These are phyloP conservation scores for Spencermartinsiella ligniputridi DNA, from an alignment of 1,139 yeast genomes.

Conservation along the genomic window DNA sequence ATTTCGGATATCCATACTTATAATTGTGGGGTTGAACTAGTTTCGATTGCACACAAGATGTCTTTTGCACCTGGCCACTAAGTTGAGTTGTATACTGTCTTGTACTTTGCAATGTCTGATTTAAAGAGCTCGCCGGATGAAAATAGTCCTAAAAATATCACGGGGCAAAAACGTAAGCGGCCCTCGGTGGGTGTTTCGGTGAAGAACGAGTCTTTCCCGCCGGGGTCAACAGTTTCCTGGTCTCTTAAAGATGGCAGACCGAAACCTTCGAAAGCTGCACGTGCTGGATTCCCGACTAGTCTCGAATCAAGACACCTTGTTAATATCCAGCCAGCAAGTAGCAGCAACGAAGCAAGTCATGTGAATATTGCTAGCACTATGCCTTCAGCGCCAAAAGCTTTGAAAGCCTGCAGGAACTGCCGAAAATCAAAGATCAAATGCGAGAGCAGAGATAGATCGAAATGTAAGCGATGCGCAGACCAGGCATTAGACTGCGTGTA, in stretches of 20 bases:
- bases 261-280: background rate
- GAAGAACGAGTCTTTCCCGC: conserved; percentile 2
- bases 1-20: no score
- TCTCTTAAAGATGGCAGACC: conserved; percentile 1
- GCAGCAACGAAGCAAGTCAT: conserved; percentile 9
- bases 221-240: conserved; percentile 8
- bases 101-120: no score
- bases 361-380: conserved; percentile 15
- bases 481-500: conserved; percentile 54
- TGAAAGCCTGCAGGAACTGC: conserved; percentile 63
- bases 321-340: background rate
- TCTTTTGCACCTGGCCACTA: no score
- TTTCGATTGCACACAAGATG: no score
- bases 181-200: no score
- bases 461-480: conserved; percentile 56
- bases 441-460: conserved; percentile 40
- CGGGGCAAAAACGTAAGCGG: background rate
- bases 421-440: conserved; percentile 64
- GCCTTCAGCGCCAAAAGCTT: conserved; percentile 13
- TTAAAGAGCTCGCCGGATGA: no score
- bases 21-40: no score
- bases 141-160: background rate
- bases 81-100: no score
- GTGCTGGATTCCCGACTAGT: background rate
- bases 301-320: background rate